phyloP scores from a whole-genome alignment of 768 basidiomycete species.

The Pseudohyphozyma bogoriensis region DNA sequence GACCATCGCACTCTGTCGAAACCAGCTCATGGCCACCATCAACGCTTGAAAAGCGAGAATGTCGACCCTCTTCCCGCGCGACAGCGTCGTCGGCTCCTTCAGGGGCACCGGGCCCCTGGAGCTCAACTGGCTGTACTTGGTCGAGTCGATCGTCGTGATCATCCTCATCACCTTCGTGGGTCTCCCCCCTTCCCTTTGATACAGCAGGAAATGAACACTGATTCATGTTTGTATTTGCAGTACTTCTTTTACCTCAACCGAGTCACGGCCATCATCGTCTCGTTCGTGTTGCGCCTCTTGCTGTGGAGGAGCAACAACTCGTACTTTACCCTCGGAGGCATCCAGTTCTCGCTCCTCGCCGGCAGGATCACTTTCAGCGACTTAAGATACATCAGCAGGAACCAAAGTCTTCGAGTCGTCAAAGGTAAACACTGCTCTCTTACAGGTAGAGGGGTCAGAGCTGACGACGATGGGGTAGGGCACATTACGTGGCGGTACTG shows the following conservation, averaged over 20 bases:
- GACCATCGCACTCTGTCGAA: too few species aligned
- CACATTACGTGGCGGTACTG: slow-evolving; percentile 91
- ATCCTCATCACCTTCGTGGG: slow-evolving; percentile 12
- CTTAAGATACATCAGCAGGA: slow-evolving; percentile 78
- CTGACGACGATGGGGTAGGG: slow-evolving; percentile 46
- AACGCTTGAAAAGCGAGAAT: too few species aligned
- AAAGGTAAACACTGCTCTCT: background rate
- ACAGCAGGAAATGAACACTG: background rate
- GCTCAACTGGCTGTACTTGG: slow-evolving; percentile 20
- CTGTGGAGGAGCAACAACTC: slow-evolving; percentile 69
- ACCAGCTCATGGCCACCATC: too few species aligned
- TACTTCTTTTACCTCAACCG: slow-evolving; percentile 88
- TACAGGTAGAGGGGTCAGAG: background rate
- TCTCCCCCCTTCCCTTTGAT: background rate
- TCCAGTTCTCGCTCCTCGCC: slow-evolving; percentile 78
- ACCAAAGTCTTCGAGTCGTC: slow-evolving; percentile 73
- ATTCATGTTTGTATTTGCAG: background rate
- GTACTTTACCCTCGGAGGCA: slow-evolving; percentile 80
- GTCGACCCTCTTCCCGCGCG: background rate
- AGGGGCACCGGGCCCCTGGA: background rate
- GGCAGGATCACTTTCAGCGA: slow-evolving; percentile 84
- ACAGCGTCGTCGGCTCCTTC: background rate
- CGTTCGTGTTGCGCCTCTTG: slow-evolving; percentile 54
- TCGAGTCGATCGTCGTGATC: slow-evolving; percentile 4
- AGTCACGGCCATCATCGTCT: slow-evolving; percentile 59